These are phyloP conservation scores for Boletus mariae DNA, from an alignment of 1,284 basidiomycete species.

Conservation along the genomic window DNA sequence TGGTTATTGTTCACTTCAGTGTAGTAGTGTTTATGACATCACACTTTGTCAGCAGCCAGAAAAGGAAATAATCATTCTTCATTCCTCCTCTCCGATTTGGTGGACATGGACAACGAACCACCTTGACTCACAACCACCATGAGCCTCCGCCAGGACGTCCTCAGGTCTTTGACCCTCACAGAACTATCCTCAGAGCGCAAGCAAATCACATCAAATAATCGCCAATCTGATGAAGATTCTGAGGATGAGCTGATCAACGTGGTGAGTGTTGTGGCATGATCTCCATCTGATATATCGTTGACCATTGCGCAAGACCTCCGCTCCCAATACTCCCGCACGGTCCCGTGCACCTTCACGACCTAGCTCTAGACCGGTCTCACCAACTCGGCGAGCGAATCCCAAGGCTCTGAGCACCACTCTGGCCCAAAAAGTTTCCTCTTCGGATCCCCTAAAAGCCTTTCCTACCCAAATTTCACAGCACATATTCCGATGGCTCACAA, in stretches of 20 bases:
- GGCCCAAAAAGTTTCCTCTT: constrained; percentile 32
- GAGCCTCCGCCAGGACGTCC: constrained; percentile 72
- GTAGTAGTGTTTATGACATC: constrained; percentile 34
- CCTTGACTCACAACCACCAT: constrained; percentile 38
- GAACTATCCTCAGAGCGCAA: constrained; percentile 22
- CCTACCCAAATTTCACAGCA: constrained; percentile 78
- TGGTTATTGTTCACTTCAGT: constrained; percentile 75
- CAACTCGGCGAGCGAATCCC: constrained; percentile 47
- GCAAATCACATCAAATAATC: constrained; percentile 6
- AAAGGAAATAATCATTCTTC: constrained; percentile 7
- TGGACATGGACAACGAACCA: neutral
- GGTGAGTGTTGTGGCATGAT: constrained; percentile 41
- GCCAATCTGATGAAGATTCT: constrained; percentile 47
- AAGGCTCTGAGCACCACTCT: constrained; percentile 25
- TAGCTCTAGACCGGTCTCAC: constrained; percentile 54
- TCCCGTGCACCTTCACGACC: constrained; percentile 53
- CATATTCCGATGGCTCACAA: constrained; percentile 66
- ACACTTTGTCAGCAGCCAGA: constrained; percentile 17
- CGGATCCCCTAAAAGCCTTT: constrained; percentile 66
- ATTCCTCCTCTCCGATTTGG: constrained; percentile 1
- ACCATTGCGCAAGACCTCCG: constrained; percentile 49
- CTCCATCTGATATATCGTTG: neutral
- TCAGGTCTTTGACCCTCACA: constrained; percentile 50
- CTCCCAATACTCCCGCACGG: constrained; percentile 64
- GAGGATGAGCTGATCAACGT: constrained; percentile 76